phyloP scores from a whole-genome alignment of 1,284 basidiomycete species.

The Ganoderma multipileum region DNA sequence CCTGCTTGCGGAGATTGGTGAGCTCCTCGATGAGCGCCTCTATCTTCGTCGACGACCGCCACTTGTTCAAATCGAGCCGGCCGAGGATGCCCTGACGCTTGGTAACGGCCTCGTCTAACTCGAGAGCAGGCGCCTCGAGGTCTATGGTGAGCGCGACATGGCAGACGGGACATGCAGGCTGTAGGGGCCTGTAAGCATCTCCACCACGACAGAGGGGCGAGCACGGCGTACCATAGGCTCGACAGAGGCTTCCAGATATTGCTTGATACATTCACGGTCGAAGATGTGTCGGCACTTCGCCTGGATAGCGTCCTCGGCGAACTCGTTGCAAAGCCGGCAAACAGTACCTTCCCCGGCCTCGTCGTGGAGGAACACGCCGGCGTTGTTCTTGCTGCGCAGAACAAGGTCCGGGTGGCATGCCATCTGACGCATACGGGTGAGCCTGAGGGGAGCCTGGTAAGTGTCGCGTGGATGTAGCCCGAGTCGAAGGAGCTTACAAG shows the following conservation, averaged over 20 bases:
- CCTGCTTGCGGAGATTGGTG: conserved; percentile 81
- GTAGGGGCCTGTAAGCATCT: conserved; percentile 14
- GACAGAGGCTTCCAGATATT: conserved; percentile 86
- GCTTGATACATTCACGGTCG: conserved; percentile 95
- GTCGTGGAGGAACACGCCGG: conserved; percentile 62
- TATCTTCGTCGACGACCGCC: conserved; percentile 96
- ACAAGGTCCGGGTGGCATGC: conserved; percentile 97
- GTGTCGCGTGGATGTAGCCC: not conserved
- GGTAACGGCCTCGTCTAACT: conserved; percentile 72
- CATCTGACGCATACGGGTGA: conserved; percentile 95
- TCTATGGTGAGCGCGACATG: conserved; percentile 95
- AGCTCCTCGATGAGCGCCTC: conserved; percentile 97
- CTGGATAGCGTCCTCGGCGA: conserved; percentile 97
- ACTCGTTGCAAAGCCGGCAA: conserved; percentile 95
- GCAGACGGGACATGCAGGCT: conserved; percentile 97
- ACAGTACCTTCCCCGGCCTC: conserved; percentile 78
- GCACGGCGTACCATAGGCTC: conserved; percentile 65
- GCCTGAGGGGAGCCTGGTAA: conserved; percentile 47
- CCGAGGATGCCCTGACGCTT: conserved; percentile 93
- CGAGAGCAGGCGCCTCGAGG: conserved; percentile 91
- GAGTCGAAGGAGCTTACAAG: conserved; percentile 53
- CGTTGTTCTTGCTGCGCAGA: conserved; percentile 85
- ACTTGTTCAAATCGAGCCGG: conserved; percentile 87
- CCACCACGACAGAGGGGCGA: conserved; percentile 1
- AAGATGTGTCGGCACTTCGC: conserved; percentile 91